Evolutionary conservation across 2,329 filamentous ascomycete genomes (phyloP), one percentile per base, ranked within the genome.

Genomic region (Hortaea werneckii): DNA sequence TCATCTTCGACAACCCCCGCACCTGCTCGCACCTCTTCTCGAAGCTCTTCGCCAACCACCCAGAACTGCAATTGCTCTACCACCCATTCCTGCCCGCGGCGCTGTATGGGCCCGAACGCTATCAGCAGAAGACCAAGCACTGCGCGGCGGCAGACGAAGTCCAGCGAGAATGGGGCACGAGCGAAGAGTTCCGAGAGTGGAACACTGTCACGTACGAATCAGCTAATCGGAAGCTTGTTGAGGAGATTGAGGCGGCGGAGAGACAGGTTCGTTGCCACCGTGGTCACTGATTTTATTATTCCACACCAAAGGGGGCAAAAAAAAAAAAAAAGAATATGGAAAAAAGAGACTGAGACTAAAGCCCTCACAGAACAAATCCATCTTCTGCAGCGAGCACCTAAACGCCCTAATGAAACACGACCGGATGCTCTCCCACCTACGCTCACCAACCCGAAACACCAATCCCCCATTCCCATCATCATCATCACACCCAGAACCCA

Each of bases 1-100:
- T 9, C 28, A 29, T 45, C 37, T 47, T 42, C 39, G 41, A 50
- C 29, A 29, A 37, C 13, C 48, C 48, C 27, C 28, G 37, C 20
- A 47, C 48, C 11, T 46, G 44, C 37, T 50, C 48, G 7, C 44
- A 44, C 35, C 42, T 47, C 6, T 47, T 47, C 37, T 41, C 43
- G 30, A 46, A 47, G 28, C 41, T 47, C n/a, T 47, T 44, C 29
- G 27, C 37, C 6, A 26, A 13, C 6, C 48, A 50, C 26, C 9
- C 41, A 12, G 40, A 42, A 45, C 48, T 47, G 3, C 29, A 37
- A 12, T 41, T 46, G 13, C 41, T 47, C 40, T 13, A 37, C 29
- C 45, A 47, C 30, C 48, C 44, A 5, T 39, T 40, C 10, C 39
- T 42, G 6, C n/a, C 13, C 11, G 37, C 40, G 2, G 37, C 37